Conservation (phyloP, 108 stramenopile genomes). For the Cylindrotheca fusiformis region DNA sequence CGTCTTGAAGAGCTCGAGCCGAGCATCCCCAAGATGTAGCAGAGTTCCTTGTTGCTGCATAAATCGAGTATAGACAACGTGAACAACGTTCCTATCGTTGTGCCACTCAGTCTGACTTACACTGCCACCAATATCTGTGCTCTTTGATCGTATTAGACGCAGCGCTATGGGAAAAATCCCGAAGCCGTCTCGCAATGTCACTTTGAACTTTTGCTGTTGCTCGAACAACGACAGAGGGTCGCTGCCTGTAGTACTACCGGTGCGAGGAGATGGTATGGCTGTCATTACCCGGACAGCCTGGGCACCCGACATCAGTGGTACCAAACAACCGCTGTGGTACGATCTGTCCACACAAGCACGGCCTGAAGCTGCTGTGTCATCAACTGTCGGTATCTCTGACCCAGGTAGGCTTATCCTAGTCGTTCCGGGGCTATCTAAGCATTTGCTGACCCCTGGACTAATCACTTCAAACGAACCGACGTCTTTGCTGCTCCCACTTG, state of each 20-base stretch:
- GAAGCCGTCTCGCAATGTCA: too few relatives aligned
- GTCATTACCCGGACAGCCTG: neutral
- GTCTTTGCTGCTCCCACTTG: neutral
- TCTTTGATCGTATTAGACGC: too few relatives aligned
- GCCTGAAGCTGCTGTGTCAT: neutral
- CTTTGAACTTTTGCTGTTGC: too few relatives aligned
- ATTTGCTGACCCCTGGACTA: neutral
- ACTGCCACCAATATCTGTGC: too few relatives aligned
- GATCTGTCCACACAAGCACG: neutral
- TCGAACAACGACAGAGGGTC: too few relatives aligned
- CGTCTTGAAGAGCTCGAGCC: slow-evolving; percentile 37
- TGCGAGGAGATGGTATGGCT: neutral
- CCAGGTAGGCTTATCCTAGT: neutral
- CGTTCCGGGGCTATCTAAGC: neutral
- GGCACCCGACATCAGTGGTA: neutral
- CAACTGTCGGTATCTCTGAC: neutral
- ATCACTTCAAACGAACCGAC: neutral
- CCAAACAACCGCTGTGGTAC: neutral
- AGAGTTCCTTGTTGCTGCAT: slow-evolving; percentile 51
- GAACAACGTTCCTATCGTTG: slow-evolving; percentile 3
- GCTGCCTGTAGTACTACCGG: too few relatives aligned
- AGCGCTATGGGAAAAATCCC: too few relatives aligned
- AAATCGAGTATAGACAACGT: slow-evolving; percentile 24
- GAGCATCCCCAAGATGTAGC: slow-evolving; percentile 34
- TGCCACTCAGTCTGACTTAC: neutral